phyloP scores from a whole-genome alignment of 345 rosid species.

The Theobroma cacao region DNA sequence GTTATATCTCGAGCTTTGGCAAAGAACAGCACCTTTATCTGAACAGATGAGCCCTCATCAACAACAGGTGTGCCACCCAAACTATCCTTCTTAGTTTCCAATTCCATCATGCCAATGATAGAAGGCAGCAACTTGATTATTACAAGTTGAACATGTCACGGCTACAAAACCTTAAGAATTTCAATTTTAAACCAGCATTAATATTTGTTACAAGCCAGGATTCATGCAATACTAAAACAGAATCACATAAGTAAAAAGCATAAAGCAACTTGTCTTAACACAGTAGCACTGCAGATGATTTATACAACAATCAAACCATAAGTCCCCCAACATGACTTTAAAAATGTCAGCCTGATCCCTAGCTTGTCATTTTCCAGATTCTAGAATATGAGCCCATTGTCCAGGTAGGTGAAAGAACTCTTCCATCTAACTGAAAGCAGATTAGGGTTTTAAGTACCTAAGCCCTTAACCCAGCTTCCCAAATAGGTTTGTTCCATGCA shows the following conservation, averaged over 20 bases:
- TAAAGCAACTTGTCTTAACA: too few species aligned
- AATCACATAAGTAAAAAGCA: background rate
- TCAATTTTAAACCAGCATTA: background rate
- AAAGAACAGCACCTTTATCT: conserved; percentile 72
- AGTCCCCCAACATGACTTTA: background rate
- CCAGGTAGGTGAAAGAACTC: background rate
- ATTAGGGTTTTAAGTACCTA: background rate
- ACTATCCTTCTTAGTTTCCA: conserved; percentile 13
- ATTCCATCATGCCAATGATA: conserved; percentile 24
- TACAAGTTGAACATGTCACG: conserved; percentile 6
- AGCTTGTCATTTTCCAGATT: background rate
- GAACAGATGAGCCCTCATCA: conserved; percentile 31
- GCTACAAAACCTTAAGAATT: background rate
- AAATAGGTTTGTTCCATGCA: background rate
- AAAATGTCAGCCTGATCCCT: background rate
- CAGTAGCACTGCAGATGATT: too few species aligned
- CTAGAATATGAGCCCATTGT: background rate
- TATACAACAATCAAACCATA: too few species aligned
- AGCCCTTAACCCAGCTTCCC: background rate
- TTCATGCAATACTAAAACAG: background rate
- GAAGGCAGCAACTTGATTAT: background rate
- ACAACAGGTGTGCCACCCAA: background rate
- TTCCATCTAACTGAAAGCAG: background rate
- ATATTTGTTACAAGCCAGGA: background rate
- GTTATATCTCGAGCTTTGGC: conserved; percentile 87